Percentiles rank a stretch among this genome's conserved stretches.
Conservation (phyloP, 164 flowering plant species). For the Vitis rotundifolia region DNA sequence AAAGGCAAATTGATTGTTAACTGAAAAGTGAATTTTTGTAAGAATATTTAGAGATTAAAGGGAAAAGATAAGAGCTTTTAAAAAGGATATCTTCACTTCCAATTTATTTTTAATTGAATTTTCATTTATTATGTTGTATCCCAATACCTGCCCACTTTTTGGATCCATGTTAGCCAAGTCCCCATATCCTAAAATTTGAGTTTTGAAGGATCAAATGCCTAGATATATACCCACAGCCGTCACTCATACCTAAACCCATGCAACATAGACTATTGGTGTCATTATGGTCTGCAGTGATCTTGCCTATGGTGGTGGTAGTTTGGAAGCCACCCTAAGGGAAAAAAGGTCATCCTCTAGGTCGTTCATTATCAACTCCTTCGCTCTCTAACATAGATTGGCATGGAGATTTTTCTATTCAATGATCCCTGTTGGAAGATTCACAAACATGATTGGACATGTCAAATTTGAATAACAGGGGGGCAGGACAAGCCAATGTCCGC, state of each 20-base stretch:
- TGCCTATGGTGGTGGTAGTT: constrained; percentile 95
- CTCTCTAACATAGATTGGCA: constrained; percentile 97
- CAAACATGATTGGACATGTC: constrained; percentile 73
- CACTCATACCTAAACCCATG: too few species aligned
- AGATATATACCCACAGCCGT: too few species aligned
- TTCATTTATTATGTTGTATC: too few species aligned
- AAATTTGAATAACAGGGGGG: constrained; percentile 81
- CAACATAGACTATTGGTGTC: constrained; percentile 64
- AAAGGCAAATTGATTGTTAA: constrained; percentile 67
- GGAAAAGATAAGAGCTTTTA: too few species aligned
- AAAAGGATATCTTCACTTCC: too few species aligned
- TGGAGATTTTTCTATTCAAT: constrained; percentile 90
- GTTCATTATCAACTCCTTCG: constrained; percentile 68
- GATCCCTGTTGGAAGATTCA: constrained; percentile 69
- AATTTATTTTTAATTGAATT: too few species aligned
- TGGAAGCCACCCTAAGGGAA: constrained; percentile 89
- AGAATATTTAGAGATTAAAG: too few species aligned
- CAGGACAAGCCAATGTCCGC: constrained; percentile 83
- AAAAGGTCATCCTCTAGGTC: constrained; percentile 80
- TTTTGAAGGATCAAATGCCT: too few species aligned
- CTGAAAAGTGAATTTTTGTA: too few species aligned
- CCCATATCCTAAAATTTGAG: too few species aligned
- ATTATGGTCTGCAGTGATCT: constrained; percentile 83
- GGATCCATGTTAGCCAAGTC: too few species aligned
- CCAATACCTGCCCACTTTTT: too few species aligned